Conservation (phyloP, 805 yeast species). For the Wickerhamomyces hampshirensis region DNA sequence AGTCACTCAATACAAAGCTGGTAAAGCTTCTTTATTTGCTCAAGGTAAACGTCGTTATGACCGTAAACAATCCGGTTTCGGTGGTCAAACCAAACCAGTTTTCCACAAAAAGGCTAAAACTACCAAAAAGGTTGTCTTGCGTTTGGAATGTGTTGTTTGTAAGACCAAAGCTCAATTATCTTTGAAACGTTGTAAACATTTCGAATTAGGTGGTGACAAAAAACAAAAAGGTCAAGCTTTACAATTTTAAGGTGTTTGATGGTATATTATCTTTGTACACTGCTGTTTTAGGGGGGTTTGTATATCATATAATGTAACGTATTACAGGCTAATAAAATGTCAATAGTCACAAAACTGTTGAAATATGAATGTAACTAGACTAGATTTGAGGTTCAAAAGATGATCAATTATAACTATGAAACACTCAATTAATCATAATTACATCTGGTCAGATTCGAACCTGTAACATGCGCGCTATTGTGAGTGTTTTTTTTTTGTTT, state of each 20-base stretch:
- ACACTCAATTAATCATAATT: no score
- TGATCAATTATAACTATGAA: no score
- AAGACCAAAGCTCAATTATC: slow-evolving; percentile 98
- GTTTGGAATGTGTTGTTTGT: slow-evolving; percentile 98
- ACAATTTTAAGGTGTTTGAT: slow-evolving; percentile 72
- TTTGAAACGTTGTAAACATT: slow-evolving; percentile 99
- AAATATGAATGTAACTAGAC: no score
- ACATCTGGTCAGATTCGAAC: no score
- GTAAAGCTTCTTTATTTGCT: slow-evolving; percentile 98
- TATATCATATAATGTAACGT: slow-evolving; percentile 25
- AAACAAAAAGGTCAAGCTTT: slow-evolving; percentile 99
- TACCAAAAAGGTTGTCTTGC: slow-evolving; percentile 99
- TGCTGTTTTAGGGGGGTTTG: slow-evolving; percentile 22
- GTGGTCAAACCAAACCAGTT: slow-evolving; percentile 99
- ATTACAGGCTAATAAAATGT: slow-evolving; percentile 10
- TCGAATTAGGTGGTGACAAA: slow-evolving; percentile 99
- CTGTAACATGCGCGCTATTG: no score
- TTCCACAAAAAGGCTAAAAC: slow-evolving; percentile 99
- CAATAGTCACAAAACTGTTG: no score
- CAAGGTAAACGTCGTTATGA: slow-evolving; percentile 99
- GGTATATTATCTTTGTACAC: slow-evolving; percentile 11
- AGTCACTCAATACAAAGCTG: slow-evolving; percentile 99
- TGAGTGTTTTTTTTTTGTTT: no score
- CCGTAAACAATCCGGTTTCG: slow-evolving; percentile 99
- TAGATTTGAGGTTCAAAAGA: no score